Conservation (phyloP, 164 flowering plant species). For the Stephania japonica region DNA sequence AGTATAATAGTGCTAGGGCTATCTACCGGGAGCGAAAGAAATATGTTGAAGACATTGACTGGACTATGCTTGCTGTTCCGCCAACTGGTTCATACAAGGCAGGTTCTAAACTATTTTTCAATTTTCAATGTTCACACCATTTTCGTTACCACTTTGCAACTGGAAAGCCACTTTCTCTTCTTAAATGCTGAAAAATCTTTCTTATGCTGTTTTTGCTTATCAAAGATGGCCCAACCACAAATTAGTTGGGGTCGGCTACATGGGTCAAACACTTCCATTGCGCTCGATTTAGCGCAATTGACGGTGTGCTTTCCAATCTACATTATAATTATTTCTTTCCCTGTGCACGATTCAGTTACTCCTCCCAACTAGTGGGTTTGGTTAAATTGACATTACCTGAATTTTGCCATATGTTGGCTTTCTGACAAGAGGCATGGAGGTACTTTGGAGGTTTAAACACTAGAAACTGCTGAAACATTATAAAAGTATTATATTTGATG, state of each 20-base stretch:
- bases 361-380: not conserved
- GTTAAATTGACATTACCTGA: not conserved
- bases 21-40: constrained; percentile 89
- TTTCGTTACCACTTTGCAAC: not conserved
- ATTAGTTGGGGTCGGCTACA: too few relatives aligned
- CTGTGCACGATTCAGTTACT: not conserved
- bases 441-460: not conserved
- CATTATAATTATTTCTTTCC: not conserved
- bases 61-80: constrained; percentile 96
- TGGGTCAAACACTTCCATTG: not conserved
- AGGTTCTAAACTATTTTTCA: constrained; percentile 10
- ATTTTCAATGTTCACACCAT: not conserved
- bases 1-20: constrained; percentile 95
- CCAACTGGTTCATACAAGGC: constrained; percentile 91
- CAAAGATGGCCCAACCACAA: not conserved
- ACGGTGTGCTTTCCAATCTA: not conserved
- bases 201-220: constrained; percentile 4
- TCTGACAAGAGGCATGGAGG: not conserved
- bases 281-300: not conserved
- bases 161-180: not conserved
- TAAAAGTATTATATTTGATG: too few relatives aligned
- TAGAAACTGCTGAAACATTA: not conserved
- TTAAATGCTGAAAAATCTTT: not conserved
- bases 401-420: not conserved
- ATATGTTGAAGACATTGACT: constrained; percentile 88